Conservation (phyloP, 495 filamentous ascomycete species). For the Penicillium daleae region DNA sequence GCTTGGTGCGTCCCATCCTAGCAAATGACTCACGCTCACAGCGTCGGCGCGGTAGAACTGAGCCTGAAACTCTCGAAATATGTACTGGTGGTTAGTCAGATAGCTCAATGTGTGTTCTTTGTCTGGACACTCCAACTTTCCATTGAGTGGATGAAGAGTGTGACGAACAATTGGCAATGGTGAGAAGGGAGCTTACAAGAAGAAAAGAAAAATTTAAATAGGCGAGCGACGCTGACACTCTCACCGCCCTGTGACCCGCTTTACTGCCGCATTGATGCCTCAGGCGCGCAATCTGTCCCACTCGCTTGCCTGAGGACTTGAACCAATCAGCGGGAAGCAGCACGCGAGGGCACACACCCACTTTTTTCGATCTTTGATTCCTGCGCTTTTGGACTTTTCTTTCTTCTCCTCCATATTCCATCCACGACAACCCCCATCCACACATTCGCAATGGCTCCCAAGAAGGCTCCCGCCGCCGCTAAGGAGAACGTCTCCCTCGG, state of each 20-base stretch:
- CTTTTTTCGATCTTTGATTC: slow-evolving; percentile 38
- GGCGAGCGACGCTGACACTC: slow-evolving; percentile 15
- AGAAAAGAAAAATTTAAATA: slow-evolving; percentile 46
- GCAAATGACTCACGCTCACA: slow-evolving; percentile 12
- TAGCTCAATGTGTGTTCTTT: slow-evolving; percentile 4
- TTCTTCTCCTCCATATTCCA: slow-evolving; percentile 47
- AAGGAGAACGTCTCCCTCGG: slow-evolving; percentile 99
- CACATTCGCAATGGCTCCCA: slow-evolving; percentile 65
- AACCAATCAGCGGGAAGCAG: slow-evolving; percentile 36
- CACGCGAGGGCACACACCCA: slow-evolving; percentile 51
- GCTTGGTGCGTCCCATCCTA: slow-evolving; percentile 55
- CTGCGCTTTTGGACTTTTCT: slow-evolving; percentile 18
- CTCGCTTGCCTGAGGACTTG: slow-evolving; percentile 37
- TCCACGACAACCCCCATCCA: slow-evolving; percentile 44
- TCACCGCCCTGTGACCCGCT: slow-evolving; percentile 45
- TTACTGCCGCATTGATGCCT: slow-evolving; percentile 10
- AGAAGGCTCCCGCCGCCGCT: slow-evolving; percentile 75
- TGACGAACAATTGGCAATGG: slow-evolving; percentile 25
- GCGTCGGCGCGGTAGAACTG: neutral
- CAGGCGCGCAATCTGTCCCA: slow-evolving; percentile 33
- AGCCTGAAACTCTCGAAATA: neutral
- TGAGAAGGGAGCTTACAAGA: neutral
- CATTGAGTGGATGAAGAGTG: slow-evolving; percentile 12
- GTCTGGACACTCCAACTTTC: neutral
- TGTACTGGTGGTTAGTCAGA: slow-evolving; percentile 7